A percentile compares a stretch with the other conserved stretches of the same genome.
Evolutionary conservation across 2,329 filamentous ascomycete genomes (phyloP).

Genomic region (Hypoxylon rubiginosum): DNA sequence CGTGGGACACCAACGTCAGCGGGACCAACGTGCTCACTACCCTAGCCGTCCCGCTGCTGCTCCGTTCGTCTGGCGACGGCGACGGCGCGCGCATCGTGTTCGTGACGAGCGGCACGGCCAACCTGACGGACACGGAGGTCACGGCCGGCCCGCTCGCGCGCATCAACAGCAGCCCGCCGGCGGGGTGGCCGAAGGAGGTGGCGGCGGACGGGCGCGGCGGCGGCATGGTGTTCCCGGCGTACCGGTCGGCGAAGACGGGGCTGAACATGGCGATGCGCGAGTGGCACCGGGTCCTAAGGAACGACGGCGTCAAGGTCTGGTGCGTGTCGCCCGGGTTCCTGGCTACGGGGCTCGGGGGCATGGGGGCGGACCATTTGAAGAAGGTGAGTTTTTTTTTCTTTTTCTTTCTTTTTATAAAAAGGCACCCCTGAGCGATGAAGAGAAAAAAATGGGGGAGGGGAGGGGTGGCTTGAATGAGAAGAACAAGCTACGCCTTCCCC

Average conservation of each 20-base stretch:
- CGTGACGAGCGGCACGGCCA: conserved; percentile 55
- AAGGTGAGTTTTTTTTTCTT: conserved; percentile 37
- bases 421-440: too few relatives aligned
- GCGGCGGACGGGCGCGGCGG: too few relatives aligned
- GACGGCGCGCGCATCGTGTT: conserved; percentile 63
- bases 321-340: conserved; percentile 63
- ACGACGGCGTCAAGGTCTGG: conserved; percentile 66
- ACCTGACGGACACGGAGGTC: conserved; percentile 47
- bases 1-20: conserved; percentile 65
- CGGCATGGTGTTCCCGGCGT: conserved; percentile 44
- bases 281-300: conserved; percentile 57
- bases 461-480: background rate
- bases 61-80: too few relatives aligned
- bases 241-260: conserved; percentile 58
- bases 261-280: conserved; percentile 64
- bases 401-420: background rate
- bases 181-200: conserved; percentile 59
- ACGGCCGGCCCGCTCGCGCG: conserved; percentile 24
- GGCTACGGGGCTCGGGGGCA: conserved; percentile 60
- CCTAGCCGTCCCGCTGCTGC: conserved; percentile 60
- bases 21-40: conserved; percentile 60
- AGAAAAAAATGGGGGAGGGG: too few relatives aligned
- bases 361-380: conserved; percentile 38
- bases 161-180: conserved; percentile 31
- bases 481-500: background rate